Percentiles rank a stretch among this genome's conserved stretches.
phyloP scores from a whole-genome alignment of 257 asterid species.

The Solanum chilense region DNA sequence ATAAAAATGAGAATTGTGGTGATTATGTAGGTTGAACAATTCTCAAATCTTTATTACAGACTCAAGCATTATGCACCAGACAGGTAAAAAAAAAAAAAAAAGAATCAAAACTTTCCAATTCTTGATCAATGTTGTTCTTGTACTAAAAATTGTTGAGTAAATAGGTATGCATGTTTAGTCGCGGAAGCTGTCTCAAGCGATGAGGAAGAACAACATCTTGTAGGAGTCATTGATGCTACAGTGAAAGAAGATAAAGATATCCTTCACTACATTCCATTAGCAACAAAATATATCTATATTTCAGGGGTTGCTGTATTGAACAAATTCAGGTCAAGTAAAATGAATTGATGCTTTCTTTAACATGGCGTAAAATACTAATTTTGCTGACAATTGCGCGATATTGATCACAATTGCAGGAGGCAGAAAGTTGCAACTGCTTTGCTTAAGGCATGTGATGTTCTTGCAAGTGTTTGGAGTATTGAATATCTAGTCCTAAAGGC shows the following conservation, averaged over 20 bases:
- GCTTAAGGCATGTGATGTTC: neutral
- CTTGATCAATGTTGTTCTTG: neutral
- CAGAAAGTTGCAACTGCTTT: neutral
- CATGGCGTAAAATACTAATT: neutral
- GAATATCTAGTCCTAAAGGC: conserved; percentile 59
- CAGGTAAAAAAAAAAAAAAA: neutral
- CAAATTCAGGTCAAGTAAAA: neutral
- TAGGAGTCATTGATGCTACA: neutral
- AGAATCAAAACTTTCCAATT: neutral
- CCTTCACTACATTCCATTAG: neutral
- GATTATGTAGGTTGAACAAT: neutral
- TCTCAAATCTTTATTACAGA: neutral
- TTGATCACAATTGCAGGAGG: neutral
- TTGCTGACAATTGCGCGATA: too few species aligned
- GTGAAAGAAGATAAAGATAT: neutral
- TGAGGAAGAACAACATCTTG: neutral
- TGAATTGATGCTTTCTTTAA: neutral
- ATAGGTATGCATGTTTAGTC: neutral
- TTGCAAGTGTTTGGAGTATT: neutral
- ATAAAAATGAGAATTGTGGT: neutral
- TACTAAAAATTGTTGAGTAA: too few species aligned
- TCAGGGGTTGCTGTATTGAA: neutral
- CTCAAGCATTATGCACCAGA: neutral
- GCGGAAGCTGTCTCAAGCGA: neutral
- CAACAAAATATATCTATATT: neutral